phyloP scores from a whole-genome alignment of 192 early-diverging fungal species.

The Borealophlyctis nickersoniae region DNA sequence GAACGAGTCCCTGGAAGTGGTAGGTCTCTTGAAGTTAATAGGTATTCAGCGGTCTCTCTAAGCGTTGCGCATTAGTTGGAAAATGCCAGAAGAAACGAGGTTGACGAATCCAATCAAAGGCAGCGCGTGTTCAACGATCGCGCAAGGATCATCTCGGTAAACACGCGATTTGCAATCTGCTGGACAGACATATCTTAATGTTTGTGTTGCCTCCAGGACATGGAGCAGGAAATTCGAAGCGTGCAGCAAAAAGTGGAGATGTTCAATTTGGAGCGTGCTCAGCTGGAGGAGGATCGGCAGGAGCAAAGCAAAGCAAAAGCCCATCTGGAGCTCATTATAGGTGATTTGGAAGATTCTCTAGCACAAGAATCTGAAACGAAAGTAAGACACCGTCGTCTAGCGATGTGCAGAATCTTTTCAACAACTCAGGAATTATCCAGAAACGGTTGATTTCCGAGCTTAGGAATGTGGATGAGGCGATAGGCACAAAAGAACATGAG shows the following conservation, averaged over 20 bases:
- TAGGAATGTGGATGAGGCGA: conserved; percentile 49
- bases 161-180: no score
- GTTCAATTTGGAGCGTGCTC: conserved; percentile 64
- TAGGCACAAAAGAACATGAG: conserved; percentile 61
- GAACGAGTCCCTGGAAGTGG: conserved; percentile 72
- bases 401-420: no score
- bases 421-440: no score
- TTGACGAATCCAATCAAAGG: conserved; percentile 56
- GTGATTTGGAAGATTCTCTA: conserved; percentile 71
- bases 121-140: conserved; percentile 55
- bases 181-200: not conserved
- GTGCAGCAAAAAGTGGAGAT: conserved; percentile 64
- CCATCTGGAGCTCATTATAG: conserved; percentile 73
- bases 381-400: no score
- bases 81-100: conserved; percentile 46
- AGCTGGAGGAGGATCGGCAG: conserved; percentile 69
- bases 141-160: conserved; percentile 44
- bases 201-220: conserved; percentile 20
- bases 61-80: conserved; percentile 40
- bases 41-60: conserved; percentile 1
- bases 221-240: conserved; percentile 51
- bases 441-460: conserved; percentile 18
- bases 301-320: conserved; percentile 74
- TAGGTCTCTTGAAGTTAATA: conserved; percentile 22
- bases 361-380: no score